A percentile compares a stretch with the other conserved stretches of the same genome.
phyloP scores from a whole-genome alignment of 768 basidiomycete genomes.

The Hygrophoropsis aurantiaca region DNA sequence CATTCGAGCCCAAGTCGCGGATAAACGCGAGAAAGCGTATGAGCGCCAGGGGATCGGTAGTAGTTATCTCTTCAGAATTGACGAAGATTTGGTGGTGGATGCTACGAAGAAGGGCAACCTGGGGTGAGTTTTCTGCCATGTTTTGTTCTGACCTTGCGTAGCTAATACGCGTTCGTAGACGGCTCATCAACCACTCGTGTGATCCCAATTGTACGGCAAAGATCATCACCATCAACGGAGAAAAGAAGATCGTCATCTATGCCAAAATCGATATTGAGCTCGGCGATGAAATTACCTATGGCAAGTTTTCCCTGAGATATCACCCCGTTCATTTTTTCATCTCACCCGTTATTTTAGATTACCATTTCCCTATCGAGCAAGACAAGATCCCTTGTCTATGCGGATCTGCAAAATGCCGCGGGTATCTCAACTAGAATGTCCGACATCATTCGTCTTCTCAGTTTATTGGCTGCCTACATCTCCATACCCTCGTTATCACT shows the following conservation, averaged over 20 bases:
- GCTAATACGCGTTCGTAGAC: conserved; percentile 48
- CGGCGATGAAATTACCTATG: conserved; percentile 97
- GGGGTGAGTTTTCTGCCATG: conserved; percentile 60
- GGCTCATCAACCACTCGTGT: conserved; percentile 98
- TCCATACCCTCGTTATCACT: conserved; percentile 8
- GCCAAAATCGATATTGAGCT: conserved; percentile 95
- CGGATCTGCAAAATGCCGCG: conserved; percentile 87
- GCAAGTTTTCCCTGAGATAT: conserved; percentile 44
- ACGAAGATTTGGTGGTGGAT: conserved; percentile 97
- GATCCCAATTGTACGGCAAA: conserved; percentile 92
- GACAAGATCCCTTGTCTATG: conserved; percentile 95
- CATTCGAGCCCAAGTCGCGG: conserved; percentile 92
- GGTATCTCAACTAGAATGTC: conserved; percentile 84
- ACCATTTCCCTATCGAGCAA: conserved; percentile 99
- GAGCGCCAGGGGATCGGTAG: conserved; percentile 97
- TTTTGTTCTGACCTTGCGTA: conserved; percentile 10
- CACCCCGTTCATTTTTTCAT: not conserved
- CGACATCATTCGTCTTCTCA: conserved; percentile 4
- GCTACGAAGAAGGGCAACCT: conserved; percentile 99
- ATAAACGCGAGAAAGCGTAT: conserved; percentile 95
- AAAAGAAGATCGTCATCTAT: conserved; percentile 99
- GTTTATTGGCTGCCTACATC: conserved; percentile 3
- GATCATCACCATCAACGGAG: conserved; percentile 87
- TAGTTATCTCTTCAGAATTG: conserved; percentile 96
- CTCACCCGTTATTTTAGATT: conserved; percentile 55